These are phyloP conservation scores for Tranzscheliella williamsii DNA, from an alignment of 1,284 basidiomycete genomes.

Conservation along the genomic window DNA sequence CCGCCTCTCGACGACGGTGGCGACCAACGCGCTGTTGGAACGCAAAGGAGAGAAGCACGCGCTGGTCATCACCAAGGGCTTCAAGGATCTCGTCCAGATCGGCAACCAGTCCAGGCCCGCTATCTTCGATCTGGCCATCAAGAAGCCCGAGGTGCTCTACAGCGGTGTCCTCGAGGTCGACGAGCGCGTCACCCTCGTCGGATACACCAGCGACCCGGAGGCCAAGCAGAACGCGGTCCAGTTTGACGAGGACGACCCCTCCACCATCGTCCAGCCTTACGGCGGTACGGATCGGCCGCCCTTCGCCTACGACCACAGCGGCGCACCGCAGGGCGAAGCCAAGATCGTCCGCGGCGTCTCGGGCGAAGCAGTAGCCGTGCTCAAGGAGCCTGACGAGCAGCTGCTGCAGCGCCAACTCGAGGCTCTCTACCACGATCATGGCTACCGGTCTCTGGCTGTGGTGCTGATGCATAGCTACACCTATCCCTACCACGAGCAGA, in stretches of 20 bases:
- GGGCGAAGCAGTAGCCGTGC: slow-evolving; percentile 86
- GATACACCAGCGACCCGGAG: slow-evolving; percentile 85
- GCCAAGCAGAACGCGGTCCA: slow-evolving; percentile 68
- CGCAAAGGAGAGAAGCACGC: slow-evolving; percentile 90
- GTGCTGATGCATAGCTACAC: slow-evolving; percentile 91
- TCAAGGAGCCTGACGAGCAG: slow-evolving; percentile 69
- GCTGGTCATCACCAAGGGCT: slow-evolving; percentile 86
- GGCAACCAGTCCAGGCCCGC: slow-evolving; percentile 89
- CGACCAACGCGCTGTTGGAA: slow-evolving; percentile 92
- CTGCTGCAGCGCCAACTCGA: slow-evolving; percentile 67
- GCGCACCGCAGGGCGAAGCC: slow-evolving; percentile 70
- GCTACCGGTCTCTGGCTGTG: slow-evolving; percentile 81
- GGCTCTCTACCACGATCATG: slow-evolving; percentile 70
- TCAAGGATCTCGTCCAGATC: slow-evolving; percentile 85
- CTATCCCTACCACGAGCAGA: slow-evolving; percentile 77
- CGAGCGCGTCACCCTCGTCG: slow-evolving; percentile 90
- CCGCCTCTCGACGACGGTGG: slow-evolving; percentile 89
- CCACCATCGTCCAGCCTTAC: slow-evolving; percentile 32
- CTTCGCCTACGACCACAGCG: slow-evolving; percentile 74
- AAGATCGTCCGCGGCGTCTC: slow-evolving; percentile 77
- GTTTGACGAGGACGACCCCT: slow-evolving; percentile 16
- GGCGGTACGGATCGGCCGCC: slow-evolving; percentile 63
- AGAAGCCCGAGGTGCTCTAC: slow-evolving; percentile 77
- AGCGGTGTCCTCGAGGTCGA: slow-evolving; percentile 81
- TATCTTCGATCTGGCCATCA: slow-evolving; percentile 64